Percentiles rank a stretch among this genome's conserved stretches.
phyloP scores from a whole-genome alignment of 768 basidiomycete species.

The Kwoniella bestiolae region DNA sequence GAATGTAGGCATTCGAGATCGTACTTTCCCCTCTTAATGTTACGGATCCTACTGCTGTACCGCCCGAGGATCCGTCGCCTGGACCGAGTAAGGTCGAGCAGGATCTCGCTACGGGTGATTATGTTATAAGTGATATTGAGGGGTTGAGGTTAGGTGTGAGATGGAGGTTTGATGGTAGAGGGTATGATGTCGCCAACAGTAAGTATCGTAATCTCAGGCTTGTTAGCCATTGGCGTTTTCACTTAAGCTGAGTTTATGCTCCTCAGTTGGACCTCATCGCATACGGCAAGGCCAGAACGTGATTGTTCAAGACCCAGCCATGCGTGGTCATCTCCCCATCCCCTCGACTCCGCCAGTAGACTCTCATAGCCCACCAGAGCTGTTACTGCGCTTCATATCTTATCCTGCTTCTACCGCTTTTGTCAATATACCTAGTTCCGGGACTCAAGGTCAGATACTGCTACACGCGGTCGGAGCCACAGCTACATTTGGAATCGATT shows the following conservation, averaged over 20 bases:
- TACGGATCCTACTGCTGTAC: conserved; percentile 59
- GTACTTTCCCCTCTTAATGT: conserved; percentile 66
- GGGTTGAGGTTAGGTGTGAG: conserved; percentile 80
- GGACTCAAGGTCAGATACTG: conserved; percentile 61
- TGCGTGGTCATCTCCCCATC: conserved; percentile 51
- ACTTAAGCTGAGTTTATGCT: no score
- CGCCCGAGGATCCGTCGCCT: conserved; percentile 72
- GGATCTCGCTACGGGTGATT: conserved; percentile 66
- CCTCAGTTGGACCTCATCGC: conserved; percentile 76
- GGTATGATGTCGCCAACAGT: conserved; percentile 86
- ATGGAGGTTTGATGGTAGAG: conserved; percentile 76
- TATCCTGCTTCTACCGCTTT: conserved; percentile 9
- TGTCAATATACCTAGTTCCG: not conserved
- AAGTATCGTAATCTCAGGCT: conserved; percentile 6
- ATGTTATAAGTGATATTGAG: conserved; percentile 73
- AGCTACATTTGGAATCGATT: conserved; percentile 72
- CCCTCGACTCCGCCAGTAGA: conserved; percentile 15
- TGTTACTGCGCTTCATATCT: conserved; percentile 65
- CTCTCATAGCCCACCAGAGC: conserved; percentile 62
- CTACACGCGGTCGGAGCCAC: conserved; percentile 65
- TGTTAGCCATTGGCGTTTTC: not conserved
- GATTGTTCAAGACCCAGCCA: conserved; percentile 72
- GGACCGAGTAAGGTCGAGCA: conserved; percentile 68
- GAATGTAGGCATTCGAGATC: conserved; percentile 75
- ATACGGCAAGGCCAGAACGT: conserved; percentile 80